These are phyloP conservation scores for Paulownia fortunei DNA, from an alignment of 257 asterid genomes.

Conservation along the genomic window DNA sequence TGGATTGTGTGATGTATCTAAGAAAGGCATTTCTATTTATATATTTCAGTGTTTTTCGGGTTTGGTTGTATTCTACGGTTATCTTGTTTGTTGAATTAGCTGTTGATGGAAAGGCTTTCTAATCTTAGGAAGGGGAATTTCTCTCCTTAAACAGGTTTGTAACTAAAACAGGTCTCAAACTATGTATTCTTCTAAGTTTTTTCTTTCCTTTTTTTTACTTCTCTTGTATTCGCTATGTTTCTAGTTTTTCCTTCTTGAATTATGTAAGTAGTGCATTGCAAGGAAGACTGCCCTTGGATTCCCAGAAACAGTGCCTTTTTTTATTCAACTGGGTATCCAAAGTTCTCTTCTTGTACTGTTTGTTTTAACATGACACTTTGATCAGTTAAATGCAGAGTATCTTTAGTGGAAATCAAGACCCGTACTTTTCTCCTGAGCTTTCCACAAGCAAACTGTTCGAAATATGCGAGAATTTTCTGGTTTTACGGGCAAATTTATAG, in stretches of 20 bases:
- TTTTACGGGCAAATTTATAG: background rate
- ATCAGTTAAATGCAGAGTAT: background rate
- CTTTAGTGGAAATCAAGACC: background rate
- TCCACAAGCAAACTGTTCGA: background rate
- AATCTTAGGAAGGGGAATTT: conserved; percentile 61
- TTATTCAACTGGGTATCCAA: conserved; percentile 40
- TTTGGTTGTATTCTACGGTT: conserved; percentile 63
- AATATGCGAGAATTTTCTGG: background rate
- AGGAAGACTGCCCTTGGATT: conserved; percentile 31
- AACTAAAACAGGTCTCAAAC: conserved; percentile 70
- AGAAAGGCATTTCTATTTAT: conserved; percentile 54
- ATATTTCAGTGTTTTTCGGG: conserved; percentile 56
- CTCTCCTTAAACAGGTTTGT: conserved; percentile 72
- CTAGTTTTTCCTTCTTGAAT: conserved; percentile 17
- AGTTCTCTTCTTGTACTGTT: conserved; percentile 30
- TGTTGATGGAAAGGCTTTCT: conserved; percentile 55
- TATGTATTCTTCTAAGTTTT: conserved; percentile 51
- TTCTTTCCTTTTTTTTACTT: conserved; percentile 5
- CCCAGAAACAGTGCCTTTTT: conserved; percentile 30
- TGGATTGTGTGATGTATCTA: conserved; percentile 81
- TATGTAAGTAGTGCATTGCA: conserved; percentile 24
- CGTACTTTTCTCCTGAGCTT: background rate
- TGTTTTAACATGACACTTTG: background rate
- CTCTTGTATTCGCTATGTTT: conserved; percentile 21
- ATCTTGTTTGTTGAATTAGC: conserved; percentile 55